Percentiles rank a stretch among this genome's conserved stretches.
These are phyloP conservation scores for Guyanaporus albipodus DNA, from an alignment of 768 basidiomycete species.

Conservation along the genomic window DNA sequence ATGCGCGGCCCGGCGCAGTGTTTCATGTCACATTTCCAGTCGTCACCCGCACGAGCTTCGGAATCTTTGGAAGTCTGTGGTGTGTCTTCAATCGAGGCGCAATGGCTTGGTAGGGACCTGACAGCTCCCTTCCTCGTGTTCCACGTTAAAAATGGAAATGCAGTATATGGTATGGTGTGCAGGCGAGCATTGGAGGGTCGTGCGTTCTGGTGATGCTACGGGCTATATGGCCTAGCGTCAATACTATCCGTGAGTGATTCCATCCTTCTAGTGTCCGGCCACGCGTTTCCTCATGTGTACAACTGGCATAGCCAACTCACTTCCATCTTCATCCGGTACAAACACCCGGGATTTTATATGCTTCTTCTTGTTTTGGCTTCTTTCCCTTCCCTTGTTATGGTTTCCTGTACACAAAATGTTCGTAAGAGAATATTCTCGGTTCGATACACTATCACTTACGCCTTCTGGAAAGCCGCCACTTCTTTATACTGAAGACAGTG, in stretches of 20 bases:
- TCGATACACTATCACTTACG: constrained; percentile 1
- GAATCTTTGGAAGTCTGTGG: constrained; percentile 75
- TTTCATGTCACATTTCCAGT: constrained; percentile 78
- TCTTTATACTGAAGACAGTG: constrained; percentile 77
- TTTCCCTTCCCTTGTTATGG: constrained; percentile 77
- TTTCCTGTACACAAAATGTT: constrained; percentile 80
- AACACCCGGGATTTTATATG: constrained; percentile 72
- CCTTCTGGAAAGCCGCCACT: constrained; percentile 50
- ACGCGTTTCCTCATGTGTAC: constrained; percentile 5
- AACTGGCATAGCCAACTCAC: constrained; percentile 51
- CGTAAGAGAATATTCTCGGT: constrained; percentile 23
- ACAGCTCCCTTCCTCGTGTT: constrained; percentile 17
- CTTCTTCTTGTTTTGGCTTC: constrained; percentile 86
- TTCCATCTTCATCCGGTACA: constrained; percentile 72
- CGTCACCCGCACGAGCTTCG: constrained; percentile 72
- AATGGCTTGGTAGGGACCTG: constrained; percentile 58
- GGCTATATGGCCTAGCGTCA: constrained; percentile 72
- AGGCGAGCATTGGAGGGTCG: constrained; percentile 78
- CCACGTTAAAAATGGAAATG: constrained; percentile 10
- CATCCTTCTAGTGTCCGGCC: background rate
- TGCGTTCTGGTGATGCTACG: constrained; percentile 73
- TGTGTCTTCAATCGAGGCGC: constrained; percentile 71
- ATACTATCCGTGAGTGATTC: constrained; percentile 53
- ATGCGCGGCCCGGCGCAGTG: constrained; percentile 73
- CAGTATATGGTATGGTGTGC: constrained; percentile 76